phyloP scores from a whole-genome alignment of 352 stramenopile genomes.

The Phytopythium delawarense region DNA sequence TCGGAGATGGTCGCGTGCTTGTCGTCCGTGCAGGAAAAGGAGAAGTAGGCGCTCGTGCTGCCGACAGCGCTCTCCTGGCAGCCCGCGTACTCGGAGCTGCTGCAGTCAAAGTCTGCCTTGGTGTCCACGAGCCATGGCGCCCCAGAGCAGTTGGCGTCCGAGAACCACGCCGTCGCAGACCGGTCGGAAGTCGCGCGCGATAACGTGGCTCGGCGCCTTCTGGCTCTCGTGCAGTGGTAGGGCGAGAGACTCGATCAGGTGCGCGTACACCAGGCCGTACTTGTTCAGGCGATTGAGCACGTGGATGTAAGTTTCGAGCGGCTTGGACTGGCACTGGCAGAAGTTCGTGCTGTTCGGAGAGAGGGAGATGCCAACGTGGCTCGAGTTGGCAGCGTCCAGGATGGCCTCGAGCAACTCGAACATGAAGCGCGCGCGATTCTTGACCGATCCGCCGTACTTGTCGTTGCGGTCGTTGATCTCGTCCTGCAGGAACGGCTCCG shows the following conservation, averaged over 20 bases:
- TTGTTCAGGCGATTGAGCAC: constrained; percentile 33
- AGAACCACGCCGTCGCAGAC: constrained; percentile 29
- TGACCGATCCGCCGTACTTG: constrained; percentile 61
- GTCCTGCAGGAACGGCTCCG: constrained; percentile 86
- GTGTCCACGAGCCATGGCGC: constrained; percentile 1
- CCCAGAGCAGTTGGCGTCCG: neutral
- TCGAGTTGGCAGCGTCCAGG: constrained; percentile 26
- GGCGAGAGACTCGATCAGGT: constrained; percentile 41
- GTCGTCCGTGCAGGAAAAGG: neutral
- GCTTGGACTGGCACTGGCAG: constrained; percentile 35
- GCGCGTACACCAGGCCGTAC: constrained; percentile 36
- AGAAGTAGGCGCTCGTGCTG: neutral
- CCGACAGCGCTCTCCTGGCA: neutral
- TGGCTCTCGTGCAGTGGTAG: constrained; percentile 24
- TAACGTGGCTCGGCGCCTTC: constrained; percentile 28
- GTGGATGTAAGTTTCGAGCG: constrained; percentile 25
- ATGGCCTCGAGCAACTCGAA: constrained; percentile 58
- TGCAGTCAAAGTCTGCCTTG: constrained; percentile 4
- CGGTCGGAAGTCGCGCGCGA: constrained; percentile 39
- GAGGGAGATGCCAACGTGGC: constrained; percentile 27
- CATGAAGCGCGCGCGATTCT: constrained; percentile 26
- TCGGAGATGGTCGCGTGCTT: neutral
- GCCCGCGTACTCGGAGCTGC: neutral
- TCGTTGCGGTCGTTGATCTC: constrained; percentile 75
- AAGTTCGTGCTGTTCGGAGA: constrained; percentile 34